Evolutionary conservation across 176 grass and related monocot genomes (phyloP), one percentile per base, ranked within the genome.

Genomic region (Ampelocalamus luodianensis): DNA sequence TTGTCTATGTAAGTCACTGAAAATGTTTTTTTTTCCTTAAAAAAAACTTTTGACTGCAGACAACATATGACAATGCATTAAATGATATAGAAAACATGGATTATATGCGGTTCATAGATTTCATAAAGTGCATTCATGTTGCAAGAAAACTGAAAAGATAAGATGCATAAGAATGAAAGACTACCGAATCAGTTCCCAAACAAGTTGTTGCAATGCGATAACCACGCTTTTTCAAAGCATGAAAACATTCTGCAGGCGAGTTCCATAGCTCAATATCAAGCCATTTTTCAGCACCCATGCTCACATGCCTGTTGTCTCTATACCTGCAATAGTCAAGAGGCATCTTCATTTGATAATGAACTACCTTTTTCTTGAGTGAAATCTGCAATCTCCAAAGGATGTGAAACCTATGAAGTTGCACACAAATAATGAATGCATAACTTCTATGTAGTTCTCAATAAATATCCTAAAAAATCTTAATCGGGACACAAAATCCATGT

Each of bases 211-310:
- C 96, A 70, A 95, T 95, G 80, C 85, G 86, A 84, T 98, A 98
- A 68, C 96, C 96, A 76, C 96, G 96, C 18, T 87, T 95, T 74
- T 74, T 93, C 80, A 98, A 82, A 80, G 86, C 87, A 80, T 37
- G 20, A 36, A 98, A 95, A 87, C 96, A 98, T 73, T 93, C 85
- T 64, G 91, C 62, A 42, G 93, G 85, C 24, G 96, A 87, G 65
- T 90, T 88, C 96, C 96, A 98, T 65, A 98, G 78, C 88, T 98
- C 96, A 81, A 98, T 98, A 82, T 98, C 93, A 43, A 98, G 82
- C 96, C 96, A 98, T 85, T 98, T 98, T 77, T 95, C 96, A 71
- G 96, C 93, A 92, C 96, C 96, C 96, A 95, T 98, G 77, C 96
- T 98, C 72, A 98, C 96, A 87, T 98, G 96, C 72, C 96, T 88